Evolutionary conservation across 2,329 filamentous ascomycete genomes (phyloP), one percentile per base, ranked within the genome.

Genomic region (Fusarium napiforme): DNA sequence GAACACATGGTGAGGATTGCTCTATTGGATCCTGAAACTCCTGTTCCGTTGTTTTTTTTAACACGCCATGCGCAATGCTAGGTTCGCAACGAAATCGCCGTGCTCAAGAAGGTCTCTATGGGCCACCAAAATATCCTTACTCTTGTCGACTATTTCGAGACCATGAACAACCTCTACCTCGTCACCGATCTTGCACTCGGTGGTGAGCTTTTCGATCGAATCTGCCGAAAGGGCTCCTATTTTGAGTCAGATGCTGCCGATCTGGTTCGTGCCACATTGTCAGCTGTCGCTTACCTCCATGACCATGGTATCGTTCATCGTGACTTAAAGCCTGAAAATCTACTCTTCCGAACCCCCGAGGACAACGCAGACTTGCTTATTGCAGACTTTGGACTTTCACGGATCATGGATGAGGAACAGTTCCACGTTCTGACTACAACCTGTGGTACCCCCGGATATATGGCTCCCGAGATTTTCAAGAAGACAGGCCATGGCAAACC

Each of bases 391-490:
- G 96, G 96, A 15, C 87, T 99, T 56, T 96, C 93, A 32, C 91
- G 96, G 66, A 98, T 99, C 84, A 98, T 99, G 96, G 96, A 99
- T 80, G 96, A 98, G 84, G 95, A 98, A 83, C 94, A 97, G 81
- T 98, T 98, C 83, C 96, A 98, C 81, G 96, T 98, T 36, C 86
- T 99, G 71, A 99, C 96, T 16, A 99, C 96, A 1, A 99, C 96
- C 3, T 99, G 96, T 81, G 96, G 96, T 67, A 99, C 96, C 3
- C 96, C 96, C 7, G 96, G 96, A 55, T 99, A 99, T 84, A 99
- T 99, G 96, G 96, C 96, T 5, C 96, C 96, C 28, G 96, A 99
- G 82, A 99, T 99, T 79, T 99, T 99, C 85, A 97, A 97, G 83
- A 99, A 99, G 87, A 95, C 93, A 12, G 96, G 96, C 32, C 96